Evolutionary conservation across 495 filamentous ascomycete genomes (phyloP).

Genomic region (Aspergillus campestris): DNA sequence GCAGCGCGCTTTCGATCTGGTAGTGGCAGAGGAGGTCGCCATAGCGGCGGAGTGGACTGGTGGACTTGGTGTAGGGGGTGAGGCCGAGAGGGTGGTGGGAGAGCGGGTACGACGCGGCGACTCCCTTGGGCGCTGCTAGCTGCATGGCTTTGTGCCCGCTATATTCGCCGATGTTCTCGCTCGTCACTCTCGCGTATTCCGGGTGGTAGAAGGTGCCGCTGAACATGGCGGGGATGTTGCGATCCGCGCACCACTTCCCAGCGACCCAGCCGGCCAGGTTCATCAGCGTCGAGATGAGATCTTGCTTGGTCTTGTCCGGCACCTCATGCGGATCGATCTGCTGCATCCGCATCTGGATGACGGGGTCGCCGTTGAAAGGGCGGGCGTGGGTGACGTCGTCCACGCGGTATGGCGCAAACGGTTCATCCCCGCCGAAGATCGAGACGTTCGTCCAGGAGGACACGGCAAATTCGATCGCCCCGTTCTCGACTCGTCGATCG

Average conservation of each 20-base stretch:
- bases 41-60: conserved; percentile 79
- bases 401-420: conserved; percentile 21
- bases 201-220: conserved; percentile 58
- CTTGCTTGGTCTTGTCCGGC: conserved; percentile 25
- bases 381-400: conserved; percentile 17
- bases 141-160: conserved; percentile 25
- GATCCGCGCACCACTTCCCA: conserved; percentile 63
- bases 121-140: conserved; percentile 37
- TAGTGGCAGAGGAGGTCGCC: conserved; percentile 79
- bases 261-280: conserved; percentile 64
- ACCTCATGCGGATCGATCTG: conserved; percentile 32
- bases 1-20: conserved; percentile 79
- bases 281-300: conserved; percentile 62
- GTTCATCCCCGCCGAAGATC: conserved; percentile 19
- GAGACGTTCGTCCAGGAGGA: conserved; percentile 18
- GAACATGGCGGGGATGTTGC: conserved; percentile 72
- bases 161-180: conserved; percentile 24
- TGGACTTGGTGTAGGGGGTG: conserved; percentile 67
- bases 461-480: conserved; percentile 29
- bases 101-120: conserved; percentile 41
- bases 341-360: conserved; percentile 33
- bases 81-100: conserved; percentile 55
- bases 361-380: conserved; percentile 44
- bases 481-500: conserved; percentile 27
- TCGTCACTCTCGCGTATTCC: conserved; percentile 36